Base-by-base conservation (phyloP, 352 stramenopile species). In the Globisporangium recalcitrans region DNA sequence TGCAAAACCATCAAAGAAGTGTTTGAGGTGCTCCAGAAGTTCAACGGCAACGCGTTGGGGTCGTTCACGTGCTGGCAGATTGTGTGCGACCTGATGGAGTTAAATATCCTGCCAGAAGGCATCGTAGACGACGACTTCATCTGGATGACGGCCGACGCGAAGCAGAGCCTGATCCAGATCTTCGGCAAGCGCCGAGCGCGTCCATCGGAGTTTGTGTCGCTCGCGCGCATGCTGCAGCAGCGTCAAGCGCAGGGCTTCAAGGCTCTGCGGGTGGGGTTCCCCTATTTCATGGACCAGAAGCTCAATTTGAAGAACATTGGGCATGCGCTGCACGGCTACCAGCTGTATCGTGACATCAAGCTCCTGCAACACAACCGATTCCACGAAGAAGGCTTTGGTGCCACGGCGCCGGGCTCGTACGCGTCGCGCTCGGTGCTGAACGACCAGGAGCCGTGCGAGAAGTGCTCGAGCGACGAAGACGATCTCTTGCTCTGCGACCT, bases 21-120 rank as follows among this genome's bases (percentile, higher is more conserved):
- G 14, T 93, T 93, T 60, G 70, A 86, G 22, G 71, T 72, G 40
- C 76, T 93, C 8, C 76, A 74, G 46, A 77, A 82, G 49, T 91
- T 91, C 60, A 65, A 81, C 54, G 59, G 79, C 61, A 90, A 93
- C 42, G 79, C 70, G 7, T 74, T 93, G 38, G 84, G 84, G n/a
- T 91, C 84, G 13, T 93, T 91, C 72, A 93, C 84, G n/a, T 89
- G 84, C 63, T 93, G 84, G 84, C 84, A 93, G 65, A 70, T 93
- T 21, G 78, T 88, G 58, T 88, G 79, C 22, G 84, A 93, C 62
- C 59, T 93, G 38, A 81, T 91, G 65, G 82, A 88, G 58, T 73
- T 93, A 29, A 84, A 89, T 52, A 74, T 91, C 63, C 67, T 93
- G 59, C 40, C 65, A 4, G 69, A 87, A 40, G 69, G 78, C 13